Evolutionary conservation across 2,329 filamentous ascomycete genomes (phyloP), one percentile per base, ranked within the genome.

Genomic region (Hypoxylon sp.): DNA sequence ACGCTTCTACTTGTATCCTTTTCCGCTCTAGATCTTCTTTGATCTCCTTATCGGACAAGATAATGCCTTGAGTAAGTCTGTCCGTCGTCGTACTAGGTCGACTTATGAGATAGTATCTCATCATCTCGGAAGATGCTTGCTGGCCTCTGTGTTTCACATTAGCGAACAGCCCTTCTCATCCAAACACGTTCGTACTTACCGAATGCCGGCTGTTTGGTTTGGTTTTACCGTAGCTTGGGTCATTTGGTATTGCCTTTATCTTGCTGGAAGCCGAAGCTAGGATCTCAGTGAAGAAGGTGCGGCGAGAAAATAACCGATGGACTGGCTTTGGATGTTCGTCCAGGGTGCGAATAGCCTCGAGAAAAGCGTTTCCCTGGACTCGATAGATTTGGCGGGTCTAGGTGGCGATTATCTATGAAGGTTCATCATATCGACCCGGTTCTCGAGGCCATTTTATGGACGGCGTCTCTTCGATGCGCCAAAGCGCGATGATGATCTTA

Each of bases 31-130:
- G 17, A 17, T 59, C 57, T 5, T 63, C 57, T 17, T 60, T 51
- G 5, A 71, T 60, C 1, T 66, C 62, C 37, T 53, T 46, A 14
- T 65, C 65, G 13, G 70, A 70, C 31, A 63, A 50, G 10, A 66
- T 26, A 4, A 52, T 65, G 13, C 71, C 70, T 52, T 69, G 67
- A 14, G 67, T 57, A 3, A 76, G 73, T 9, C 73, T 67, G 19
- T 76, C 74, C 8, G 71, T 67, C 10, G 70, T 65, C 11, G 71
- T 63, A 29, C 68, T 74, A 5, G 73, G 74, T 5, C 22, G 53
- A 26, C 56, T 67, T 17, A 63, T 53, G 44, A 76, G 73, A 46
- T 75, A 76, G 10, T 65, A 52, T 37, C 50, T 70, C 69, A 76
- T 67, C 71, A 73, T 73, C 55, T 70, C 72, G 0, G 71, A 62